These are phyloP conservation scores for Backusella parvicylindrica DNA, from an alignment of 192 early-diverging fungal species.

Conservation along the genomic window DNA sequence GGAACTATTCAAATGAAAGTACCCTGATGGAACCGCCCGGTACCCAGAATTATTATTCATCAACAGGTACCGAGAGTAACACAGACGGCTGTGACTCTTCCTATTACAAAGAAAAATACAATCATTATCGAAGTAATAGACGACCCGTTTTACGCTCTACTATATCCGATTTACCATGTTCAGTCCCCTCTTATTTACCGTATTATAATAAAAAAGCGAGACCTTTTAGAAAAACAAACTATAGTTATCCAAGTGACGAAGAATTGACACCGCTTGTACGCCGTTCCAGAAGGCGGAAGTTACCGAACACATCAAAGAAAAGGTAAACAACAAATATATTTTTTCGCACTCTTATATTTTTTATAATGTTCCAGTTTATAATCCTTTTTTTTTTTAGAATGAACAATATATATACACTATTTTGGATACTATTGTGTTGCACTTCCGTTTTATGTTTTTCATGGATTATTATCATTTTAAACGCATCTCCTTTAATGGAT, in stretches of 20 bases:
- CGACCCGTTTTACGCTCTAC: conserved; percentile 28
- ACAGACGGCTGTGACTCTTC: conserved; percentile 6
- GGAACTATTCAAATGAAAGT: conserved; percentile 7
- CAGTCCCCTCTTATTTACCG: neutral
- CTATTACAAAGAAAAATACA: neutral
- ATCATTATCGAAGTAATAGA: neutral
- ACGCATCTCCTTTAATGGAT: conserved; percentile 16
- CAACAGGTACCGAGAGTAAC: conserved; percentile 14
- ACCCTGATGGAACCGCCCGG: neutral
- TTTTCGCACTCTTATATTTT: neutral
- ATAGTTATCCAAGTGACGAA: conserved; percentile 30
- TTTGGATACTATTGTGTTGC: conserved; percentile 6
- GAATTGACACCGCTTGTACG: conserved; percentile 12
- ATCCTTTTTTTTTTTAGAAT: neutral
- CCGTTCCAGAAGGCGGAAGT: conserved; percentile 10
- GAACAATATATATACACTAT: neutral
- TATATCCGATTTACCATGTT: conserved; percentile 21
- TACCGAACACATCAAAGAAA: conserved; percentile 4
- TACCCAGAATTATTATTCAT: conserved; percentile 18
- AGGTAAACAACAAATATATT: conserved; percentile 17
- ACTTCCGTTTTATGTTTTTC: neutral
- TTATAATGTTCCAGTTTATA: neutral
- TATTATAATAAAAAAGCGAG: neutral
- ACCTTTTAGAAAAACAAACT: neutral
- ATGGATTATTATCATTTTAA: conserved; percentile 9